phyloP scores from a whole-genome alignment of 306 rosid genomes.

The Rosa multiflora region DNA sequence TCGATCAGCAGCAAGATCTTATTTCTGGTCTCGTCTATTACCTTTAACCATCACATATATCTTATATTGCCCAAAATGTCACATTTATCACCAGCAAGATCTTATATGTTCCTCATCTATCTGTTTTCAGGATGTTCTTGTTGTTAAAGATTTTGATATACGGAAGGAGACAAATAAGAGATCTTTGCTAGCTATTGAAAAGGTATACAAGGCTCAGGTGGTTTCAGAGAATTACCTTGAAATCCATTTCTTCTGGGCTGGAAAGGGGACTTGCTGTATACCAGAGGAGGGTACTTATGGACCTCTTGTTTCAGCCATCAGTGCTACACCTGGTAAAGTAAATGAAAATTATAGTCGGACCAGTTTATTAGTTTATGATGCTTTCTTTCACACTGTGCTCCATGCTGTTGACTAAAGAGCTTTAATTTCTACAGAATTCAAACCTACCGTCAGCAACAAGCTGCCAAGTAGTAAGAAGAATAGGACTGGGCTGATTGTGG shows the following conservation, averaged over 20 bases:
- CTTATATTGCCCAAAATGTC: not conserved
- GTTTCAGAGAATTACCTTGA: conserved; percentile 68
- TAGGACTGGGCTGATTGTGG: conserved; percentile 50
- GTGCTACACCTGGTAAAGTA: conserved; percentile 64
- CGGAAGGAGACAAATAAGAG: conserved; percentile 57
- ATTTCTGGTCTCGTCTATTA: not conserved
- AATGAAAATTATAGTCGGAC: not conserved
- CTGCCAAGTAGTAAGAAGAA: conserved; percentile 45
- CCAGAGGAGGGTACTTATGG: conserved; percentile 66
- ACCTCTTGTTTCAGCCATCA: conserved; percentile 75
- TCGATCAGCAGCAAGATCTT: not conserved
- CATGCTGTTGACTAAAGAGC: conserved; percentile 22
- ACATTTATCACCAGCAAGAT: not conserved
- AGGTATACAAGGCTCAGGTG: conserved; percentile 40
- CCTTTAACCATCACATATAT: not conserved
- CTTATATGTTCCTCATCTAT: conserved; percentile 1
- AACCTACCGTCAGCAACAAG: conserved; percentile 50
- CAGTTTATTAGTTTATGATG: conserved; percentile 10
- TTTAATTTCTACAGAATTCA: conserved; percentile 48
- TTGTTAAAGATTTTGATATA: conserved; percentile 63
- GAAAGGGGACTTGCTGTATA: conserved; percentile 83
- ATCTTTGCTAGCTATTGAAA: conserved; percentile 38
- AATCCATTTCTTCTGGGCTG: conserved; percentile 89
- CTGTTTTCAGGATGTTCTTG: conserved; percentile 47
- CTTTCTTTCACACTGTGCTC: not conserved